Evolutionary conservation across 495 filamentous ascomycete genomes (phyloP), one percentile per base, ranked within the genome.

Genomic region (Trichoderma reesei): DNA sequence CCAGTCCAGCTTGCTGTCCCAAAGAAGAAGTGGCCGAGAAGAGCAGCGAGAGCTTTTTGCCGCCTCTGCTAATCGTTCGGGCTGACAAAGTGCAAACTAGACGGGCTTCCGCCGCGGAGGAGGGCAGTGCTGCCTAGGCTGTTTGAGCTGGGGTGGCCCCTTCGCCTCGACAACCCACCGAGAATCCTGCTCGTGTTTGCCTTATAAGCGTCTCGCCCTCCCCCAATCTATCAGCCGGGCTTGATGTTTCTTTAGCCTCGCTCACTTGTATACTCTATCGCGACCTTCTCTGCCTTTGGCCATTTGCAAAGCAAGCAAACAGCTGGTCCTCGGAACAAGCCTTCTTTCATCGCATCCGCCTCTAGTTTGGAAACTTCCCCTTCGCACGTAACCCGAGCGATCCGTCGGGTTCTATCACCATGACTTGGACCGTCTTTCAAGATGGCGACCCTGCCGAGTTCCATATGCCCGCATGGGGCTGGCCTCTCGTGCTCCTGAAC

Each of bases 401-500:
- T 56, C 51, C 51, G 51, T 33, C 42, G 10, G n/a, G 13, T 26
- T 26, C 26, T 1, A 26, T 26, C 51, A 56, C 26, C 20, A 56
- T 56, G 51, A 34, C 51, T 56, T 56, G 51, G 51, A 56, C 51
- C 51, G 31, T 56, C 26, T 33, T 33, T 33, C 9, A 33, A 33
- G 51, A 26, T 14, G 51, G 51, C 3, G 51, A 56, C 2, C 38
- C 60, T 5, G 62, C 20, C 16, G 56, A 64, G 42, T 60, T 31
- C 10, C 56, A 63, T 37, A 39, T 66, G 33, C 61, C 68, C 3
- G 20, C 5, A 20, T 63, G 63, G 62, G 59, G 59, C 14, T 60
- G 48, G 20, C 31, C 41, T n/a, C 18, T 72, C 31, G 18, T 72
- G 48, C 10, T 77, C 8, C 51, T 67, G 36, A 69, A 78, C 59